Evolutionary conservation across 345 rosid species (phyloP).

Genomic region (Salix koriyanagi): DNA sequence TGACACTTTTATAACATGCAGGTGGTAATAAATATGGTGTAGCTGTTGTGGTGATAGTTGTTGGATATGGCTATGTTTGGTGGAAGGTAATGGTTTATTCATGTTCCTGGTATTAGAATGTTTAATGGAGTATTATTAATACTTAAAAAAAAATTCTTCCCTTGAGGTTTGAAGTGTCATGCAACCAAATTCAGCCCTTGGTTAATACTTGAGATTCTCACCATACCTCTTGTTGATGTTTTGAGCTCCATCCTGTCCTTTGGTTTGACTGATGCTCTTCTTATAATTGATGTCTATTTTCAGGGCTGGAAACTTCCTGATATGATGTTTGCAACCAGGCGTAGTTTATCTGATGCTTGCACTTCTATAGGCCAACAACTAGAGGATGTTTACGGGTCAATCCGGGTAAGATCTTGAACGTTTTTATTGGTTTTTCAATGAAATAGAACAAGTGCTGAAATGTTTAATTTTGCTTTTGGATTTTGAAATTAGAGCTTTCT

Average conservation of each 20-base stretch:
- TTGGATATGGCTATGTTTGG: conserved; percentile 75
- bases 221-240: not conserved
- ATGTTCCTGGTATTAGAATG: not conserved
- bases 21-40: conserved; percentile 51
- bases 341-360: conserved; percentile 82
- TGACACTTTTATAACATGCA: conserved; percentile 21
- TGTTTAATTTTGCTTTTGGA: not conserved
- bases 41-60: conserved; percentile 44
- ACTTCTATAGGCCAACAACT: conserved; percentile 65
- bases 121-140: not conserved
- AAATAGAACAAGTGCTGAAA: not conserved
- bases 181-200: conserved; percentile 1
- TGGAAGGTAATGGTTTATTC: conserved; percentile 56
- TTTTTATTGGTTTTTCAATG: not conserved
- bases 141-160: not conserved
- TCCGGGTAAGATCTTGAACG: conserved; percentile 45
- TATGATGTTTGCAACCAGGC: conserved; percentile 91
- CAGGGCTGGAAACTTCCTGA: conserved; percentile 97
- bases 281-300: conserved; percentile 10
- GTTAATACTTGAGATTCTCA: not conserved
- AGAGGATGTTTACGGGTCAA: conserved; percentile 64
- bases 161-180: not conserved
- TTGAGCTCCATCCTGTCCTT: not conserved
- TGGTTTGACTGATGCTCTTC: not conserved
- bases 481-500: not conserved